Conservation (phyloP, 2,329 filamentous ascomycete genomes). For the Calonectria hawksworthii region DNA sequence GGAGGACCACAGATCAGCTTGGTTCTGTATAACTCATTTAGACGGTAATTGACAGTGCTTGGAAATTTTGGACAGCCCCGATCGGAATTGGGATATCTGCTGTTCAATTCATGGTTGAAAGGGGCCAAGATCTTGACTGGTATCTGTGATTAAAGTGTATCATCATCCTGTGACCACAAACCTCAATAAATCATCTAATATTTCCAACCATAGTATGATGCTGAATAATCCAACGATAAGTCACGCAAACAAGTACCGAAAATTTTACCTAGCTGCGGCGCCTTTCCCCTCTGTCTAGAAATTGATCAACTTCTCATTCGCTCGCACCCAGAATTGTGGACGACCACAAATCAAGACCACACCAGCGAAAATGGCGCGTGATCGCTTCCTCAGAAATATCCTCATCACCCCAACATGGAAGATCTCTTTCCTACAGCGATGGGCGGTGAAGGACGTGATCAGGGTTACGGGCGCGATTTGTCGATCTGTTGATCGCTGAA, state of each 20-base stretch:
- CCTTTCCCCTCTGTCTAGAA: no score
- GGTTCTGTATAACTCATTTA: background rate
- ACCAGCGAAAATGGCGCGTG: no score
- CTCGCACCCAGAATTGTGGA: no score
- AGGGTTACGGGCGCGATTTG: background rate
- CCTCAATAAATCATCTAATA: background rate
- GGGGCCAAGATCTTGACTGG: background rate
- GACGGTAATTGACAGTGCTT: background rate
- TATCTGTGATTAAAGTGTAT: background rate
- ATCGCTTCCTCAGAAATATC: no score
- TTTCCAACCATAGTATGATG: no score
- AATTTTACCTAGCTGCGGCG: no score
- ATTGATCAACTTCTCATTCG: no score
- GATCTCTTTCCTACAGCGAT: background rate
- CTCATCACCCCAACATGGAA: no score
- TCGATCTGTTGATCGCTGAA: background rate
- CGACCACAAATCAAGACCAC: no score
- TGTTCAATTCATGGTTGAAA: background rate
- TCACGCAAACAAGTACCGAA: no score
- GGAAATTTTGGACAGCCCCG: background rate
- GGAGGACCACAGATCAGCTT: background rate
- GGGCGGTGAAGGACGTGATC: background rate
- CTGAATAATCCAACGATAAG: no score
- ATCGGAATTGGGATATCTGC: background rate
- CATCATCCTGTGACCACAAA: background rate